phyloP scores from a whole-genome alignment of 2,329 filamentous ascomycete genomes.

The Arthrobotrys musiformis region DNA sequence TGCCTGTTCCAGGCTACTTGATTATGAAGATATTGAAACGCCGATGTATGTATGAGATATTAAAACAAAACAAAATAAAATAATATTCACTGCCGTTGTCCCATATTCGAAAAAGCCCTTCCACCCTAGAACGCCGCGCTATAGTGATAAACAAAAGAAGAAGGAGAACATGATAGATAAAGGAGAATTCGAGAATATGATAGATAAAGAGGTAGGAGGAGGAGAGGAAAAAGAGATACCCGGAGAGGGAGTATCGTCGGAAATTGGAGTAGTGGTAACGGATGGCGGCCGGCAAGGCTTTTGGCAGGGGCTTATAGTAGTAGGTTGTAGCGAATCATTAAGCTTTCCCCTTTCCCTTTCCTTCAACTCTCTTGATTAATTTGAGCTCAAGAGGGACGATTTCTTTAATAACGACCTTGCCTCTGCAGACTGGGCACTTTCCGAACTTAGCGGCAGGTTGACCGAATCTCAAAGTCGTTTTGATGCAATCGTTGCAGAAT shows the following conservation, averaged over 20 bases:
- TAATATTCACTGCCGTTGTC: background rate
- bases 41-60: background rate
- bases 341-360: slow-evolving; percentile 55
- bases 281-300: background rate
- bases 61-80: background rate
- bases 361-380: slow-evolving; percentile 56
- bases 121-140: slow-evolving; percentile 27
- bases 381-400: slow-evolving; percentile 59
- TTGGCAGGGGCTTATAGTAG: background rate
- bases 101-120: background rate
- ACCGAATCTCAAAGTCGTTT: slow-evolving; percentile 57
- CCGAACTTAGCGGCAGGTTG: slow-evolving; percentile 56
- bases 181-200: background rate
- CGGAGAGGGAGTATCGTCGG: too few species aligned
- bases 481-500: slow-evolving; percentile 59
- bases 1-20: background rate
- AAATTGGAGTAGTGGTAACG: background rate
- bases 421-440: slow-evolving; percentile 59
- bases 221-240: too few species aligned
- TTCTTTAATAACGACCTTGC: slow-evolving; percentile 59
- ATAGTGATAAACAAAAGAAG: slow-evolving; percentile 12
- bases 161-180: background rate
- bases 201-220: background rate
- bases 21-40: background rate
- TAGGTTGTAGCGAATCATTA: background rate